Base-by-base conservation (phyloP, 768 basidiomycete species). In the Candolleomyces eurysporus region DNA sequence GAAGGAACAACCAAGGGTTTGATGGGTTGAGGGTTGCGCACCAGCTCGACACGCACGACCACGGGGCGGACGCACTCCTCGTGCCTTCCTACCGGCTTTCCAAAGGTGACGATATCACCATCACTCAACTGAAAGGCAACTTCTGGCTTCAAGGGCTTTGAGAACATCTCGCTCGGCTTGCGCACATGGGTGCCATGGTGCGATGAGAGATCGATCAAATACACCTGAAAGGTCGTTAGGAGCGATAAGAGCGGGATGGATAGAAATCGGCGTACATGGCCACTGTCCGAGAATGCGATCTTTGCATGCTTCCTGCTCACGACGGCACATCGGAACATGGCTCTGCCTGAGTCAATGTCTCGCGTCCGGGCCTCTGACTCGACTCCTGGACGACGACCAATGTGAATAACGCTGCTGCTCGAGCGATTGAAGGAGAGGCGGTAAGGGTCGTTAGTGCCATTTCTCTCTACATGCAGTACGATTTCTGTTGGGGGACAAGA, bases 231-330 rank as follows among this genome's bases (percentile, higher is more conserved):
- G 57, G 32, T 54, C 54, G 65, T 63, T 59, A 52, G 58, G 45
- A 65, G 60, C 67, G 49, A 61, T 39, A 65, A 39, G 51, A 61
- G 66, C 66, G 59, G 43, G 30, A 52, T 40, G 21, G 32, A 49
- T 57, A 49, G 52, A 19, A 58, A 26, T 57, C 13, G 22, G 60
- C 81, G 64, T 81, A 91, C 90, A 76, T 83, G 81, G 50, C 90
- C 89, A 63, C 79, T 82, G 66, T 90, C 87, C 5, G 87, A 79
- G 71, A 92, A 88, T 21, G 82, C 79, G 62, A 93, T 85, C 79
- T 86, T 90, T 60, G 91, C 90, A 76, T 93, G 91, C 68, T 76
- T 83, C 26, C 91, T 82, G 71, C 89, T 91, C 64, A 93, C 88
- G 50, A 92, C 91, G 32, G 89, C 87, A 68, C 91, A 92, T 53